phyloP scores from a whole-genome alignment of 441 rosid genomes.

The Aleurites moluccanus region DNA sequence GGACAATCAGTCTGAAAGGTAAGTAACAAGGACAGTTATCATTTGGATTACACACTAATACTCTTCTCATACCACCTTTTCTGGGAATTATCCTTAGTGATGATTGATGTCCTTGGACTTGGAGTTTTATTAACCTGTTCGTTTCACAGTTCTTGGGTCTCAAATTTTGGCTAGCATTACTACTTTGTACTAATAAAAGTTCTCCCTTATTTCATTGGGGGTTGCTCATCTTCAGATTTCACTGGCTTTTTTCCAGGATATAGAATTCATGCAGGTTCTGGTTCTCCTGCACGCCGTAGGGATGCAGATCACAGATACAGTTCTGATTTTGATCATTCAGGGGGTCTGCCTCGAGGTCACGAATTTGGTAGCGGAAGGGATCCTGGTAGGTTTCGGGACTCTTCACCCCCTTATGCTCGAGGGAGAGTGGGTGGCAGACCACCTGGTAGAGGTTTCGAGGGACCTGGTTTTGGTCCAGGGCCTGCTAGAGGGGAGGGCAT shows the following conservation, averaged over 20 bases:
- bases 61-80: conserved; percentile 16
- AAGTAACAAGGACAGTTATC: conserved; percentile 24
- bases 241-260: conserved; percentile 56
- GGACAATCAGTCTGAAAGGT: conserved; percentile 23
- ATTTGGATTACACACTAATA: conserved; percentile 12
- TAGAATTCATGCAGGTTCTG: conserved; percentile 73
- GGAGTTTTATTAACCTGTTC: conserved; percentile 24
- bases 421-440: conserved; percentile 71
- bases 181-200: conserved; percentile 20
- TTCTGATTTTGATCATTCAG: conserved; percentile 56
- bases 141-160: conserved; percentile 29
- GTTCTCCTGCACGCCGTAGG: conserved; percentile 64
- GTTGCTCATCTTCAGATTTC: conserved; percentile 34
- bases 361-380: conserved; percentile 61
- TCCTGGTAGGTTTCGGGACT: conserved; percentile 62
- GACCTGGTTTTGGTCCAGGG: conserved; percentile 60
- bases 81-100: conserved; percentile 24
- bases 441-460: conserved; percentile 59
- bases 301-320: conserved; percentile 53
- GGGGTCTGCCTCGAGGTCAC: conserved; percentile 49
- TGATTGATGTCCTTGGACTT: conserved; percentile 27
- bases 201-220: conserved; percentile 15
- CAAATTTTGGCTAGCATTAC: conserved; percentile 21
- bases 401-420: conserved; percentile 61
- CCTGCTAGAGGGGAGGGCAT: conserved; percentile 49